phyloP scores from a whole-genome alignment of 106 monocot genomes.

The Acanthochlamys bracteata region DNA sequence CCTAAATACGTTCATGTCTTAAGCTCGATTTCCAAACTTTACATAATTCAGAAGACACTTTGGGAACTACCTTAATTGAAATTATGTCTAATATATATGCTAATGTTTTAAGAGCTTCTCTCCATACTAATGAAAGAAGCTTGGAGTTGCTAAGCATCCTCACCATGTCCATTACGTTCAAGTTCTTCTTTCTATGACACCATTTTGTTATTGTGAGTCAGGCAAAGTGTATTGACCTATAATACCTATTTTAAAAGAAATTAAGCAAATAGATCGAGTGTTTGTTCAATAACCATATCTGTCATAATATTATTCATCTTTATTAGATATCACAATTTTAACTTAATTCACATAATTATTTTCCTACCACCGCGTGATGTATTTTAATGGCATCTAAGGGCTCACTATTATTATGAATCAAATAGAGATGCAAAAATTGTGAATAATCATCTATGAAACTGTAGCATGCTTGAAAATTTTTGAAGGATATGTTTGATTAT shows the following conservation, averaged over 20 bases:
- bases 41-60: constrained; percentile 3
- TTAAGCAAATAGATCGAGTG: not conserved
- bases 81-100: not conserved
- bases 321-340: constrained; percentile 1
- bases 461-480: not conserved
- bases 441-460: constrained; percentile 8
- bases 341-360: not conserved
- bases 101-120: not conserved
- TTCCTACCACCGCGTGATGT: not conserved
- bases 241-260: not conserved
- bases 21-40: not conserved
- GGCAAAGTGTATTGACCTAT: not conserved
- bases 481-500: too few species aligned
- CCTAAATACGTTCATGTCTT: constrained; percentile 6
- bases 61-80: constrained; percentile 5
- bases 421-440: not conserved
- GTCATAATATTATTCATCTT: constrained; percentile 3
- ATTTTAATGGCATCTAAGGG: not conserved
- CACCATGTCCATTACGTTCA: constrained; percentile 3
- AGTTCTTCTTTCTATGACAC: not conserved
- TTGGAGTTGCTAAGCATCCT: not conserved
- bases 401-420: constrained; percentile 4
- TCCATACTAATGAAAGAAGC: not conserved
- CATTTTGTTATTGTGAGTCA: not conserved
- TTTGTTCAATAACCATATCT: not conserved